Base-by-base conservation (phyloP, 2,329 filamentous ascomycete species). In the Colletotrichum eremochloae region DNA sequence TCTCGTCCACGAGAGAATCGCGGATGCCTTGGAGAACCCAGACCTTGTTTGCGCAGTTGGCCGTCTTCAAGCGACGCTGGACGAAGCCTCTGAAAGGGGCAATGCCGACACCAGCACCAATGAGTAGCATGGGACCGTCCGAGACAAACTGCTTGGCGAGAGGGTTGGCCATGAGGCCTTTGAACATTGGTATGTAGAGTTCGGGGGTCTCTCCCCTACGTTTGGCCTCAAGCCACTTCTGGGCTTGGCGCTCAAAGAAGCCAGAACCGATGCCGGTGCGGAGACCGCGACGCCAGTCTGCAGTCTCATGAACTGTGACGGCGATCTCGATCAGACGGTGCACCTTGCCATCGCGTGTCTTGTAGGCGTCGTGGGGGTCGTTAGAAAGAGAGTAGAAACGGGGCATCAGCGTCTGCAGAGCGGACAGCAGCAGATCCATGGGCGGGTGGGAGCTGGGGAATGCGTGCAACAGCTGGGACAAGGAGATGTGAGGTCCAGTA, bases 321-420 rank as follows among this genome's bases (percentile, higher is more conserved):
- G 96, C 96, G 78, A 98, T 93, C 84, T 98, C 96, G 77, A 99
- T 92, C 72, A 98, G 85, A 40, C 95, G 93, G 75, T 93, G 93
- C 76, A 89, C 88, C 75, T 92, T 89, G 50, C 90, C 89, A 74
- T 93, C 92, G 74, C 90, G 89, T 31, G 91, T 88, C 74, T 89
- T 88, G 73, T 89, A 93, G 9, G 87, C 88, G 76, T 97, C 91
- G 75, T 96, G 94, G 0, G 96, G 96, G 78, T 99, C 96, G 81
- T 97, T 98, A 66, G 95, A 98, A 18, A 99, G 90, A 5, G 96
- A 98, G 85, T 99, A 99, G 86, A 99, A 99, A 72, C 96, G 93
- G 3, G 96, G 96, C 96, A 98, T 98, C 63, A 98, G 88, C 61
- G 94, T 93, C 77, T 93, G 93, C 65, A 98, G 89, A 55, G 93